These are phyloP conservation scores for Diplodia corticola DNA, from an alignment of 2,329 filamentous ascomycete species.

Conservation along the genomic window DNA sequence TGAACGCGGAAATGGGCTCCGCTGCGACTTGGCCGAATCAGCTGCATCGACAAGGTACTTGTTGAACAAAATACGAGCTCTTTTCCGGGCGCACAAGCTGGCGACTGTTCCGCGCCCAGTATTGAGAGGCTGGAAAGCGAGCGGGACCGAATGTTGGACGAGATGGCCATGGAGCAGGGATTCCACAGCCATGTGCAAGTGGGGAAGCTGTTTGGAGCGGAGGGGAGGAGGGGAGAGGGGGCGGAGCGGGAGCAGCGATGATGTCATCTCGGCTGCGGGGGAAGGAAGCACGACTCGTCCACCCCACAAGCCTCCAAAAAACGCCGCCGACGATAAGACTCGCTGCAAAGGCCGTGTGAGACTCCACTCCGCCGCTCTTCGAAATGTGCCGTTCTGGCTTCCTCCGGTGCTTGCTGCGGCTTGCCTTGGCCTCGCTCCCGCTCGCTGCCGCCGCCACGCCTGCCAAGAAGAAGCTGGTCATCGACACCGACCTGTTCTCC, in stretches of 20 bases:
- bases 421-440: neutral
- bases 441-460: neutral
- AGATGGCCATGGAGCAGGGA: neutral
- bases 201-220: neutral
- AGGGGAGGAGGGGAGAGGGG: neutral
- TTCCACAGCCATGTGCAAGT: no score
- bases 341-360: neutral
- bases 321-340: neutral
- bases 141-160: neutral
- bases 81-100: neutral
- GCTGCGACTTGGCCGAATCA: neutral
- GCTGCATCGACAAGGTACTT: neutral
- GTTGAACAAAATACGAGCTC: neutral
- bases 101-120: neutral
- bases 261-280: neutral
- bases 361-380: neutral
- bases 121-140: neutral
- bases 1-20: neutral
- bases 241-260: neutral
- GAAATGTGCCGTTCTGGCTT: neutral
- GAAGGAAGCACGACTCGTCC: neutral
- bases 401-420: neutral
- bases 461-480: conserved; percentile 43
- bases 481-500: conserved; percentile 52
- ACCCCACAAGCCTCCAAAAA: neutral